Base-by-base conservation (phyloP, 192 early-diverging fungal genomes). In the Mortierella claussenii region DNA sequence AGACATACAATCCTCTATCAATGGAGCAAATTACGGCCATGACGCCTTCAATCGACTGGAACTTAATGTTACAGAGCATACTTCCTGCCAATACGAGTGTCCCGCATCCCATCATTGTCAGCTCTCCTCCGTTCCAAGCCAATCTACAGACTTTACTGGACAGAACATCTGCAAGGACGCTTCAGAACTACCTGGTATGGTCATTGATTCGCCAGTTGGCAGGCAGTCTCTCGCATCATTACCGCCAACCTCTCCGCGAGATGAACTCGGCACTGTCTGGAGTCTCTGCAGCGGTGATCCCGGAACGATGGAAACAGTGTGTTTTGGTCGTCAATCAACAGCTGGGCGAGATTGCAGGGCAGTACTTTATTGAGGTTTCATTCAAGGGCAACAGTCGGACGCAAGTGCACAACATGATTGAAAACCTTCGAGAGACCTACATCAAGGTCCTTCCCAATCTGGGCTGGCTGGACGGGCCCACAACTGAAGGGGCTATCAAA, bases 381-480 rank as follows among this genome's bases (percentile, higher is more conserved):
- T 80, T 79, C 60, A 71, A 64, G 23, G 69, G 69, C 34, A 58
- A 82, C 32, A 69, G 82, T 34, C 81, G 70, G 33, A 36, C 69
- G 27, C 57, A 68, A 11, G 85, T 84, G 8, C 68, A 78, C 37
- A 64, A 70, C 17, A 80, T 87, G 63, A 81, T 88, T 5, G 42
- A 65, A 1, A 70, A 79, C 8, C 45, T 91, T 10, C 69, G 86
- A 23, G 44, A 48, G 12, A 46, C 84, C 6, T 82, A 88, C 28
- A 28, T 75, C 12, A 56, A 68, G 11, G 63, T 66, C 1, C 55
- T 92, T 26, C 40, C 67, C 2, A 55, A 61, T 1, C 58, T 90
- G 20, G 64, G 78, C 10, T 92, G 89, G 88, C 80, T 92, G 43
- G 90, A 92, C 68, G 44, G 74, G 0, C 21, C 53, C 33, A 89